Base-by-base conservation (phyloP, 2,329 filamentous ascomycete genomes). In the Aotearoamyces nothofagi region DNA sequence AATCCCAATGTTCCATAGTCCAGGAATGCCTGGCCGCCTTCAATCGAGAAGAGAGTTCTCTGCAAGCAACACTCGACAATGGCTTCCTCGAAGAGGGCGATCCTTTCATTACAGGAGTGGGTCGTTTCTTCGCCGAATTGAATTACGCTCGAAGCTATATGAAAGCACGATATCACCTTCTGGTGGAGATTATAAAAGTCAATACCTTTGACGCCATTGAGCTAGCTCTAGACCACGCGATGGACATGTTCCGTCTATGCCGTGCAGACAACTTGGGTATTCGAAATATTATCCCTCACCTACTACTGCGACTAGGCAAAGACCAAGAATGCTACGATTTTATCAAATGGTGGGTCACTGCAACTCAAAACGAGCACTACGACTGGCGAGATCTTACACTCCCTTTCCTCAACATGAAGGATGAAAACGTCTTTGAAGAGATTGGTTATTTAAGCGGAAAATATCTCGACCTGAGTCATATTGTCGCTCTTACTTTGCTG, bases 311-410 rank as follows among this genome's bases (percentile, higher is more conserved):
- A 3, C 49, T 69, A 5, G 52, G 53, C 12, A 47, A 42, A 23
- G 63, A 69, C 32, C 61, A 68, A 39, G 60, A 56, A 50, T 50
- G 46, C 41, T 62, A 61, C 38, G 55, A 60, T 37, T 62, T 63
- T 31, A 17, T 61, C 39, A 64, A 60, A 42, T 64, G 56, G 59
- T 64, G 49, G 48, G 41, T 35, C 4, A 47, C 41, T 1, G 36
- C 35, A 1, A 44, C 33, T 4, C 17, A 34, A n/a, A 26, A 42
- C 3, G 16, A 27, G 6, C 12, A 47, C 22, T 57, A 58, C 29
- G 47, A 59, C 27, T 56, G 42, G 51, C 39, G 38, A 5, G 42
- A 60, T 30, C 40, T 34, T 13, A 35, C 34, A 2, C 28, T 45
- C 10, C 51, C 53, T 9, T 55, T 43, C 33, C 45, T 60, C 3